Percentiles rank a stretch among this genome's conserved stretches.
Conservation (phyloP, 2,329 filamentous ascomycete genomes). For the Xylaria multiplex region DNA sequence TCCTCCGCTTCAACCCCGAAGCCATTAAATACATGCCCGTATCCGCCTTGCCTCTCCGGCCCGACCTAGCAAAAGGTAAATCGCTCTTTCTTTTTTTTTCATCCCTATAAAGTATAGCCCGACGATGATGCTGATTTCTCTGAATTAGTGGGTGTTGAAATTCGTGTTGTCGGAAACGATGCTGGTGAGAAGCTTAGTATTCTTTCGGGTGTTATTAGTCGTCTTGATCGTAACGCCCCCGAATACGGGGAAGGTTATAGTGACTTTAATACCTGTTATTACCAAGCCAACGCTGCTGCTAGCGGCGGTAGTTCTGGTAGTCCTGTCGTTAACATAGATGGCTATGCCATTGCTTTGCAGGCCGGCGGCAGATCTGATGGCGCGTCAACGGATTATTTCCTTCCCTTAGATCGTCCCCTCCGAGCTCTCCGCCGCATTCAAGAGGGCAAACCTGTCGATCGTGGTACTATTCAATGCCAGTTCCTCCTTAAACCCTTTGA, state of each 20-base stretch:
- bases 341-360: constrained; percentile 89
- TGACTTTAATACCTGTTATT: constrained; percentile 96
- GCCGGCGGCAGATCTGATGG: constrained; percentile 94
- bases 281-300: constrained; percentile 95
- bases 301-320: constrained; percentile 98
- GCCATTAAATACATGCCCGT: constrained; percentile 98
- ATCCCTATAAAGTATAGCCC: background rate
- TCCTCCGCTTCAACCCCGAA: constrained; percentile 94
- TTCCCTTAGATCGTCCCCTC: constrained; percentile 89
- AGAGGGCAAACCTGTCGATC: constrained; percentile 76
- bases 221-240: constrained; percentile 93
- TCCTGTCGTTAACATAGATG: constrained; percentile 96
- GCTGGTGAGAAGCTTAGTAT: constrained; percentile 99
- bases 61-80: constrained; percentile 79
- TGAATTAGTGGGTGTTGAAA: constrained; percentile 81
- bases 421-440: constrained; percentile 89
- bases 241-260: constrained; percentile 98
- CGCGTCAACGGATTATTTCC: constrained; percentile 96
- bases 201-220: constrained; percentile 94
- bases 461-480: constrained; percentile 97
- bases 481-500: constrained; percentile 98
- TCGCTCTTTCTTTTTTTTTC: background rate
- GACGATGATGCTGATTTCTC: constrained; percentile 24
- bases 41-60: constrained; percentile 79
- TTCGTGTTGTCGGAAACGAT: constrained; percentile 97